Evolutionary conservation across 345 rosid species (phyloP), one percentile per base, ranked within the genome.

Genomic region (Trapa incisa): DNA sequence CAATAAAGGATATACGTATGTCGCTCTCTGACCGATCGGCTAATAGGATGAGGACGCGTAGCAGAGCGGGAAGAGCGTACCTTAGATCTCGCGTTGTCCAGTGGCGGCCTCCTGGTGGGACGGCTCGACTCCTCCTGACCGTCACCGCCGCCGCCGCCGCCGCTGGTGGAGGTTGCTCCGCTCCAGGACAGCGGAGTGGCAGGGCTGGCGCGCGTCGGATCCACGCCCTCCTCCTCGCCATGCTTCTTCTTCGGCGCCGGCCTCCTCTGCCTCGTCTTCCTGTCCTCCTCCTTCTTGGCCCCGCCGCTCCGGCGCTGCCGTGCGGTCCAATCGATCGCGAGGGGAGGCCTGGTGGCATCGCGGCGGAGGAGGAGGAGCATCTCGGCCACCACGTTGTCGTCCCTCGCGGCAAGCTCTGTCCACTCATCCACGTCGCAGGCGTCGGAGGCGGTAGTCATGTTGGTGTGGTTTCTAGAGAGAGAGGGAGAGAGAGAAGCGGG

Each of bases 141-240:
- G 13, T 87, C 96, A 63, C 78, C 69, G 67, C 81, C 74, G 13
- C 86, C 96, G 65, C 78, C 69, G 67, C 81, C 74, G 13, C 80
- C 76, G 63, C 70, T 80, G 70, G 67, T 70, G 37, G 91, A 84
- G 47, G 89, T 83, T 73, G 85, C 88, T 32, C 86, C 90, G 72
- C 92, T 91, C 87, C 85, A 91, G 0, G 97, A 89, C 47, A 91
- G 94, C 57, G 96, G 97, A 5, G 96, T 89, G 73, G 88, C 82
- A 53, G 97, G 97, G 37, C 97, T 89, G 37, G 83, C 92, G 37
- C 96, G 85, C 9, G 84, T 56, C 6, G 71, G 39, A 62, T 83
- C 7, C 74, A 77, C 73, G 78, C 81, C 70, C 78, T 86, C 42
- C 42, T 39, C 42, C 42, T 39, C 0, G 4, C 6, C 42, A 3